Percentiles rank a stretch among this genome's conserved stretches.
These are phyloP conservation scores for Chrysoporthe austroafricana DNA, from an alignment of 2,329 filamentous ascomycete species.

Conservation along the genomic window DNA sequence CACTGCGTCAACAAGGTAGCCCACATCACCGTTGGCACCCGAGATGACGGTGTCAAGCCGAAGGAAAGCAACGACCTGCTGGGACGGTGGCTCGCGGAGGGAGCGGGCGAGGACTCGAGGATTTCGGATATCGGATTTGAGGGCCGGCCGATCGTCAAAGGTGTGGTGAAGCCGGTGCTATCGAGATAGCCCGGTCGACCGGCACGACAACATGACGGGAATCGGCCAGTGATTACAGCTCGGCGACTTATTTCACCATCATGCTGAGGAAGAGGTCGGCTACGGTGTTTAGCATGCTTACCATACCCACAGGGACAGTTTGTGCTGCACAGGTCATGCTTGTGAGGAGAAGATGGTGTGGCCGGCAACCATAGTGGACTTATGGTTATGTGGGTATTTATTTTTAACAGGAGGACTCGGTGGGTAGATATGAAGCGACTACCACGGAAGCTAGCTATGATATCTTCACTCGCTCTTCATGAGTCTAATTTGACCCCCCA, in stretches of 20 bases:
- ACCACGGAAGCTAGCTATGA: not conserved
- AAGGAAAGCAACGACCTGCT: conserved; percentile 92
- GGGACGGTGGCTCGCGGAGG: conserved; percentile 69
- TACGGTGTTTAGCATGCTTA: not conserved
- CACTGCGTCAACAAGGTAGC: conserved; percentile 76
- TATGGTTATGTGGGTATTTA: not conserved
- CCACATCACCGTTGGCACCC: conserved; percentile 90
- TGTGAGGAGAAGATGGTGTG: not conserved
- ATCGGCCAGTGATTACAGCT: not conserved
- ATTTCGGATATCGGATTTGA: conserved; percentile 56
- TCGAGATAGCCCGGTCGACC: conserved; percentile 44
- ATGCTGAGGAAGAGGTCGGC: not conserved
- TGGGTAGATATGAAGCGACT: not conserved
- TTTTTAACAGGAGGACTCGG: not conserved
- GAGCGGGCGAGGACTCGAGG: conserved; percentile 46
- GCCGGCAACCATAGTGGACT: not conserved
- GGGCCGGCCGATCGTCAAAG: conserved; percentile 51
- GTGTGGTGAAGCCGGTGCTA: conserved; percentile 52
- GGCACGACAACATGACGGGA: not conserved
- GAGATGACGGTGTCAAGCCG: conserved; percentile 75
- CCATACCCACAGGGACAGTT: not conserved
- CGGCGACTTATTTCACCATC: not conserved
- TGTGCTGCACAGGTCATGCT: not conserved
- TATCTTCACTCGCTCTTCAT: not conserved
- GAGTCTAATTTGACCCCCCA: not conserved